Evolutionary conservation across 805 yeast species (phyloP).

Genomic region (Ogataea naganishii): DNA sequence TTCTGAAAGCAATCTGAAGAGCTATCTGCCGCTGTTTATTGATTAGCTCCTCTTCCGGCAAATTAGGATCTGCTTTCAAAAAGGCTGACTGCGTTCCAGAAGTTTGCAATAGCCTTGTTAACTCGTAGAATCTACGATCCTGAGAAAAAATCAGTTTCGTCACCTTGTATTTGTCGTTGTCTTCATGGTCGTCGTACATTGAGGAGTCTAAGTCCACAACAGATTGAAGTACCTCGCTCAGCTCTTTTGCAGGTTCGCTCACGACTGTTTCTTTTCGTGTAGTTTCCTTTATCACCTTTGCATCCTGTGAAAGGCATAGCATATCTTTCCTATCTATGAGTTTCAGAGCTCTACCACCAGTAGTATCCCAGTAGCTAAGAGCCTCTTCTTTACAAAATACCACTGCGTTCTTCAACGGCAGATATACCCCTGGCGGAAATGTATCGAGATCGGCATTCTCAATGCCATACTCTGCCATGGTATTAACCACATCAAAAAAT

Average conservation of each 20-base stretch:
- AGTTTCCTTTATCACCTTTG: not conserved
- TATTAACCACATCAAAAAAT: conserved; percentile 45
- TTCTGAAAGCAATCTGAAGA: conserved; percentile 54
- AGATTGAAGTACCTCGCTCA: conserved; percentile 30
- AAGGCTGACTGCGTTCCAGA: conserved; percentile 52
- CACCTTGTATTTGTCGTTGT: conserved; percentile 58
- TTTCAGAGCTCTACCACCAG: conserved; percentile 30
- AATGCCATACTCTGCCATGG: conserved; percentile 53
- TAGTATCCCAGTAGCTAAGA: conserved; percentile 35
- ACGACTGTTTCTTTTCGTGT: not conserved
- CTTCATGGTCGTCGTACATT: conserved; percentile 67
- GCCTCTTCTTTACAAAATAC: conserved; percentile 44
- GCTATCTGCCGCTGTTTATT: conserved; percentile 50
- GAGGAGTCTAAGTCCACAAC: conserved; percentile 36
- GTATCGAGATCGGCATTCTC: conserved; percentile 47
- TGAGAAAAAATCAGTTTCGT: conserved; percentile 64
- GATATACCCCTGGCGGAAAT: conserved; percentile 61
- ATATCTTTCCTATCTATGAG: conserved; percentile 67
- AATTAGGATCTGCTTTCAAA: conserved; percentile 26
- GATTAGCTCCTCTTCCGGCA: conserved; percentile 49
- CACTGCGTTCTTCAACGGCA: conserved; percentile 60
- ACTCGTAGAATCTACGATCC: conserved; percentile 75
- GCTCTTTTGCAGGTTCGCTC: conserved; percentile 24
- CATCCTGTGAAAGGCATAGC: conserved; percentile 13
- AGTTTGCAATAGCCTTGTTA: conserved; percentile 61